Base-by-base conservation (phyloP, 2,329 filamentous ascomycete genomes). In the Arthrobotrys musiformis region DNA sequence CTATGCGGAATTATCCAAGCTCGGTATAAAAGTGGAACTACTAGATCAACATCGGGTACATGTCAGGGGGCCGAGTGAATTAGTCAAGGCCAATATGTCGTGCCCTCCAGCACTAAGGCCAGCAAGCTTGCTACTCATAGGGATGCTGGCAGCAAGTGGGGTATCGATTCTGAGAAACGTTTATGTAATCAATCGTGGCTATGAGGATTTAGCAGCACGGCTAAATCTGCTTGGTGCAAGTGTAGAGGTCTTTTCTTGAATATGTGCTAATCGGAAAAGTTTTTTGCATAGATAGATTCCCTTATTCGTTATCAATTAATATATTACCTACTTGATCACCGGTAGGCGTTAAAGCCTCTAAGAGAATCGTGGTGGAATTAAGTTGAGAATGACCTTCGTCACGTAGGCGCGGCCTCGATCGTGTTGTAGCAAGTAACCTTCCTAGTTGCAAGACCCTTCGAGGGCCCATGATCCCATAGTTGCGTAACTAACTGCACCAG, bases 61-160 rank as follows among this genome's bases (percentile, higher is more conserved):
- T 17, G 42, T 70, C 13, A 26, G 26, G 5, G 54, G 66, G 4
- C 66, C 66, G 1, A 52, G 30, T 19, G 58, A 70, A 9, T 44
- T 70, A 8, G 8, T 40, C 30, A 50, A 70, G 46, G 66, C 17
- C 3, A 42, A 64, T 37, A 9, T 72, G 26, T 37, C 26, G 11
- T 72, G 68, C 22, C 68, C 68, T 17, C 68, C 68, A 2, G 68
- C 68, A 13, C 35, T 72, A 8, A 48, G 68, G 19, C 68, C 68
- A 13, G 68, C 68, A 4, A 72, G 58, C 50, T 48, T 63, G 15
- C 54, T 64, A 1, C 26, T 72, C 2, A 44, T 72, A 11, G 58
- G 68, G 11, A 64, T 72, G 68, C 24, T 72, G 17, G 68, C 58
- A 1, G 68, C 58, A 8, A 63, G n/a, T 22, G 68, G 58, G 15